A percentile compares a stretch with the other conserved stretches of the same genome.
phyloP scores from a whole-genome alignment of 2,329 filamentous ascomycete genomes.

The Monascus ruber region DNA sequence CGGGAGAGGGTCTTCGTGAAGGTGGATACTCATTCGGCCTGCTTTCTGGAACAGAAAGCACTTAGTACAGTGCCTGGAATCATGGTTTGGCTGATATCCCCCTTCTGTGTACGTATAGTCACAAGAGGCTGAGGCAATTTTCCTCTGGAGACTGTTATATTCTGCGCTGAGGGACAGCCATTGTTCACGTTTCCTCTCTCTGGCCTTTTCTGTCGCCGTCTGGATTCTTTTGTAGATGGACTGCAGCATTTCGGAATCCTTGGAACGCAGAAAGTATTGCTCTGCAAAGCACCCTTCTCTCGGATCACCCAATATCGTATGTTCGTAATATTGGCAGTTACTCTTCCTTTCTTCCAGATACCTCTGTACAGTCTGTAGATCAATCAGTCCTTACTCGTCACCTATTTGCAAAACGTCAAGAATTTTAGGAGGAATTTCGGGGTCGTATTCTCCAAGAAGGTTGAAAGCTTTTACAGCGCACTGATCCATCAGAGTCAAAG shows the following conservation, averaged over 20 bases:
- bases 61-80: conserved; percentile 31
- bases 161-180: conserved; percentile 21
- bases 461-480: conserved; percentile 33
- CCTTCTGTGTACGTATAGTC: neutral
- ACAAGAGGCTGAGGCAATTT: conserved; percentile 23
- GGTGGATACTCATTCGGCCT: conserved; percentile 32
- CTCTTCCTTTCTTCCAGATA: conserved; percentile 35
- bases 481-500: conserved; percentile 49
- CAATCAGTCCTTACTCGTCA: conserved; percentile 35
- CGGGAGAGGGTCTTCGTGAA: conserved; percentile 43
- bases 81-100: conserved; percentile 12
- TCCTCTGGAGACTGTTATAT: conserved; percentile 27
- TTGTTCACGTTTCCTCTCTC: conserved; percentile 29
- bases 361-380: conserved; percentile 39
- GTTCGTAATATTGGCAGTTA: conserved; percentile 7
- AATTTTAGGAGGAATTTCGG: conserved; percentile 38
- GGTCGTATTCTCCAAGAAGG: conserved; percentile 41
- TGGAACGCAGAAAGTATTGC: conserved; percentile 31
- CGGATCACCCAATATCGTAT: conserved; percentile 40
- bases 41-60: conserved; percentile 29
- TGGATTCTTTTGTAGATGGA: conserved; percentile 26
- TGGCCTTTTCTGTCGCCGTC: conserved; percentile 13
- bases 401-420: conserved; percentile 47
- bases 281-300: conserved; percentile 35
- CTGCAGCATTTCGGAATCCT: conserved; percentile 11